A percentile compares a stretch with the other conserved stretches of the same genome.
Conservation (phyloP, 148 eudicot species). For the Heliosperma pusillum region DNA sequence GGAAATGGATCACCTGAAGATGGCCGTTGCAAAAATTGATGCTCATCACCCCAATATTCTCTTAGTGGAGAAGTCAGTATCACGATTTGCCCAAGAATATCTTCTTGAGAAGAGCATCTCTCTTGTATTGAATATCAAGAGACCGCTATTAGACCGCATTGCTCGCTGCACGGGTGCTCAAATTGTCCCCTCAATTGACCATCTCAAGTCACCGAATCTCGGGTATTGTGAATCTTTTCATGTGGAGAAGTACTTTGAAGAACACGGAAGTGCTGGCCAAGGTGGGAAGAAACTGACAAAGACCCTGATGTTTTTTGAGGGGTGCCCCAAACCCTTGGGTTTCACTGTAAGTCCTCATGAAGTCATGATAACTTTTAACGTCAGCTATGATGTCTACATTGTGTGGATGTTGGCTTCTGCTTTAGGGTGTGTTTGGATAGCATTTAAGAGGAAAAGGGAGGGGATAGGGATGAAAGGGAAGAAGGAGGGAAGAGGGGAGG, state of each 20-base stretch:
- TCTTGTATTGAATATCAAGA: constrained; percentile 87
- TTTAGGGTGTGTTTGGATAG: not conserved
- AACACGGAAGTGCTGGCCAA: constrained; percentile 88
- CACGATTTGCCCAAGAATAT: constrained; percentile 91
- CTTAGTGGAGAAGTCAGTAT: constrained; percentile 94
- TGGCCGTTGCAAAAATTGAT: constrained; percentile 93
- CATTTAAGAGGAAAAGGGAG: not conserved
- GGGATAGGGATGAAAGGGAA: not conserved
- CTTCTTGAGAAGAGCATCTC: constrained; percentile 87
- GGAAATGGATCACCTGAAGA: constrained; percentile 99
- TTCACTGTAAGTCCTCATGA: constrained; percentile 78
- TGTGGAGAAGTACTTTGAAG: constrained; percentile 79
- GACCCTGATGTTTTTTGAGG: constrained; percentile 95
- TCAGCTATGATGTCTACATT: not conserved
- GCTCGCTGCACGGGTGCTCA: constrained; percentile 90
- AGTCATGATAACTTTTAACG: not conserved
- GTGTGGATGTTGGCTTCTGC: not conserved
- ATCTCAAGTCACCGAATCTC: constrained; percentile 56
- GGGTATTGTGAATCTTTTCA: constrained; percentile 79
- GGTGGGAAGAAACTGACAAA: constrained; percentile 81
- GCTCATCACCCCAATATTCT: constrained; percentile 75
- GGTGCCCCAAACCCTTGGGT: constrained; percentile 96
- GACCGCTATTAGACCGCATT: constrained; percentile 86
- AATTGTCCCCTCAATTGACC: constrained; percentile 83
- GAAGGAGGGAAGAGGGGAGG: not conserved